Evolutionary conservation across 177 flowering plant species (phyloP).

Genomic region (Vitis hybrid): DNA sequence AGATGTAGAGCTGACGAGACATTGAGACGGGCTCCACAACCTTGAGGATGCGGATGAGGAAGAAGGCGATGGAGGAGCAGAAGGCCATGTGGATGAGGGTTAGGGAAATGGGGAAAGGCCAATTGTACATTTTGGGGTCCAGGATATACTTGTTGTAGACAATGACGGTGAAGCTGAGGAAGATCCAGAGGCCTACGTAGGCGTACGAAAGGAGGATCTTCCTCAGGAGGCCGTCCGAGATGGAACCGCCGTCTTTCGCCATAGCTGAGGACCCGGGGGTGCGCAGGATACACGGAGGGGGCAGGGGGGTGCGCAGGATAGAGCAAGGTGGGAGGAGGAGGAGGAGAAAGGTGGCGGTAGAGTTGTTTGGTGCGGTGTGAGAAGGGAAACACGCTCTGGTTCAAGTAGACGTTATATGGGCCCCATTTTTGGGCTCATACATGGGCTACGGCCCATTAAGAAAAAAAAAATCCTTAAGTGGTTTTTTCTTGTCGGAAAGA

Average conservation of each 20-base stretch:
- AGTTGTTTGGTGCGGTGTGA: too few relatives aligned
- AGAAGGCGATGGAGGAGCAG: constrained; percentile 57
- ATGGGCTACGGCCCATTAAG: too few relatives aligned
- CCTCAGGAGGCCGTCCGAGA: constrained; percentile 48
- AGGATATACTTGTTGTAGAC: constrained; percentile 84
- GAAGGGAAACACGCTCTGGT: too few relatives aligned
- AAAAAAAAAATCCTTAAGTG: too few relatives aligned
- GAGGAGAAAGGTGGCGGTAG: too few relatives aligned
- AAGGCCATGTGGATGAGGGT: constrained; percentile 83
- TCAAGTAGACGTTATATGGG: too few relatives aligned
- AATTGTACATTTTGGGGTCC: constrained; percentile 72
- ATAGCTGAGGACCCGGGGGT: too few relatives aligned
- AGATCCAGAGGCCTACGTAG: constrained; percentile 51
- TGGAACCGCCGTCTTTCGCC: constrained; percentile 26
- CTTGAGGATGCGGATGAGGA: constrained; percentile 52
- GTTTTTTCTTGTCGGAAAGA: too few relatives aligned
- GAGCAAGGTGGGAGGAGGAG: too few relatives aligned
- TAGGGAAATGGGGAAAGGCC: constrained; percentile 75
- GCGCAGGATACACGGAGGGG: too few relatives aligned
- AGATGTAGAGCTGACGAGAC: constrained; percentile 47
- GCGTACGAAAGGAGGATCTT: constrained; percentile 68
- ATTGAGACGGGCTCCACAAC: constrained; percentile 67
- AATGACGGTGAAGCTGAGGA: constrained; percentile 73
- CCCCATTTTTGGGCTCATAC: too few relatives aligned
- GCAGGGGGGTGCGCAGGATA: too few relatives aligned